Conservation (phyloP, 805 yeast genomes). For the Teunomyces tritomae region DNA sequence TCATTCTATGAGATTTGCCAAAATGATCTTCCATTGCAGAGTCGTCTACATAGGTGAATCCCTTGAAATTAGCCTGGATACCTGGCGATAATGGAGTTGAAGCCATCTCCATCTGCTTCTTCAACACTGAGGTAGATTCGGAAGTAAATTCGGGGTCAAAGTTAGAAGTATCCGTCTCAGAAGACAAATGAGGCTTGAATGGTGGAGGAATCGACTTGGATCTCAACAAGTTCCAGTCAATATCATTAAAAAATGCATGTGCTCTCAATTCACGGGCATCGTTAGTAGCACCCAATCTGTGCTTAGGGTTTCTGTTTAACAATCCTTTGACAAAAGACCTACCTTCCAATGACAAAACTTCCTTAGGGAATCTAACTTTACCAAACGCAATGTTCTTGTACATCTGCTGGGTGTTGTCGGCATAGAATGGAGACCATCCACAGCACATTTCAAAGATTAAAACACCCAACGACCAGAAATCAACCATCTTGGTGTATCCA, state of each 20-base stretch:
- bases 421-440: slow-evolving; percentile 99
- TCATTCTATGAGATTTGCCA: slow-evolving; percentile 37
- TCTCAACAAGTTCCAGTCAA: slow-evolving; percentile 82
- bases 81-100: slow-evolving; percentile 90
- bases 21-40: slow-evolving; percentile 88
- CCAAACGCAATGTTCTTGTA: slow-evolving; percentile 98
- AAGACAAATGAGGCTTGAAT: slow-evolving; percentile 86
- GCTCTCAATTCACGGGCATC: slow-evolving; percentile 92
- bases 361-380: slow-evolving; percentile 95
- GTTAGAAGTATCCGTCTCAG: slow-evolving; percentile 93
- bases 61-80: slow-evolving; percentile 93
- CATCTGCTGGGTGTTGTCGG: slow-evolving; percentile 98
- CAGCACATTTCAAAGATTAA: slow-evolving; percentile 98
- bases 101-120: slow-evolving; percentile 59
- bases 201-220: slow-evolving; percentile 92
- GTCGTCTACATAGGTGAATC: slow-evolving; percentile 95
- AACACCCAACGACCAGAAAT: slow-evolving; percentile 97
- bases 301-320: slow-evolving; percentile 92
- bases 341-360: slow-evolving; percentile 89
- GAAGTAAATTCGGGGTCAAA: slow-evolving; percentile 97
- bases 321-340: slow-evolving; percentile 94
- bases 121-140: slow-evolving; percentile 81
- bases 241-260: slow-evolving; percentile 87
- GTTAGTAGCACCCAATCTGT: slow-evolving; percentile 84
- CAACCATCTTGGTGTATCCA: slow-evolving; percentile 98